Evolutionary conservation across 495 filamentous ascomycete species (phyloP).

Genomic region (Lasiosphaeria miniovina): DNA sequence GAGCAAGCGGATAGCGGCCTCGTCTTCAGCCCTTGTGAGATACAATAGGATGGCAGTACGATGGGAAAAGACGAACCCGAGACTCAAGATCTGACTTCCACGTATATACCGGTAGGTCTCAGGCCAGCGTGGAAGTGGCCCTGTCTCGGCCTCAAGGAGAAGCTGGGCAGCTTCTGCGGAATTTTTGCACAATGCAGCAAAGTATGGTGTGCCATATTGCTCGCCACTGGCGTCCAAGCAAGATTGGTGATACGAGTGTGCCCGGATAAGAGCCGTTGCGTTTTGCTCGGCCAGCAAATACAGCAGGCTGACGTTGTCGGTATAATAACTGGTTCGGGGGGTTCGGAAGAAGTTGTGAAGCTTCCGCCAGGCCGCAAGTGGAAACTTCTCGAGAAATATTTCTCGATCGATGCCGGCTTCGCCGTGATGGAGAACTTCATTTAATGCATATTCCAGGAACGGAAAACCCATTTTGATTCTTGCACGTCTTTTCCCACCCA

Average conservation of each 20-base stretch:
- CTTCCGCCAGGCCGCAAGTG: neutral
- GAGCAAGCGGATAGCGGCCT: too few relatives aligned
- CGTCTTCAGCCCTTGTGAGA: neutral
- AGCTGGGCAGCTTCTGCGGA: slow-evolving; percentile 21
- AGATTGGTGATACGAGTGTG: slow-evolving; percentile 13
- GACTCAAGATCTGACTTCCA: rapidly evolving
- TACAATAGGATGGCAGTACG: neutral
- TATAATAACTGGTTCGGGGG: neutral
- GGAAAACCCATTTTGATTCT: too few relatives aligned
- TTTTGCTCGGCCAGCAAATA: slow-evolving; percentile 3
- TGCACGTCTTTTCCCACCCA: too few relatives aligned
- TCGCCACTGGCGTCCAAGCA: slow-evolving; percentile 33
- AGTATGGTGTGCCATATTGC: slow-evolving; percentile 40
- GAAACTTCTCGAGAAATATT: too few relatives aligned
- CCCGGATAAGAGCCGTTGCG: slow-evolving; percentile 37
- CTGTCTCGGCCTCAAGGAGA: slow-evolving; percentile 25
- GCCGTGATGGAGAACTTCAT: too few relatives aligned
- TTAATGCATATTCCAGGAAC: too few relatives aligned
- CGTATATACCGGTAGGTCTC: neutral
- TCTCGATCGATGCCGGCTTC: too few relatives aligned
- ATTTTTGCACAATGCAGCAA: slow-evolving; percentile 42
- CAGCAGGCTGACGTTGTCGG: neutral
- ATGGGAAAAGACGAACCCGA: neutral
- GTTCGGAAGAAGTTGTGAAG: neutral
- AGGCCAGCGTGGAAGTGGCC: neutral